Evolutionary conservation across 306 rosid genomes (phyloP).

Genomic region (Benincasa hispida): DNA sequence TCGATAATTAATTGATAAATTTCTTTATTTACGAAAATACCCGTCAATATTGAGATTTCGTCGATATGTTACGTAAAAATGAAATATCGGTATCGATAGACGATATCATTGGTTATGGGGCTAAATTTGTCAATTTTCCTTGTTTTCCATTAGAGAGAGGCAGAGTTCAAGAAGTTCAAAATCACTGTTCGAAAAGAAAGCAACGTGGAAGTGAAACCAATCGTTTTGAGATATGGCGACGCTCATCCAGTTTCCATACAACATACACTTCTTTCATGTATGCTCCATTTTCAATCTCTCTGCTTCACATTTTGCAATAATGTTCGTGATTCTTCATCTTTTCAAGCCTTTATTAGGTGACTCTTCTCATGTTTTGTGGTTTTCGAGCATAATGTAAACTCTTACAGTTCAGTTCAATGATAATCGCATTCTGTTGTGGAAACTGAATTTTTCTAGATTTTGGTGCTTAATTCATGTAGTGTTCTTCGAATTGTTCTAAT

Average conservation of each 20-base stretch:
- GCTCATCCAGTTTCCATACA: constrained; percentile 20
- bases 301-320: background rate
- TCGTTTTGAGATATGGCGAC: constrained; percentile 14
- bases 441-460: background rate
- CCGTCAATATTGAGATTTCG: too few relatives aligned
- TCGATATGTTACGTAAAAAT: too few relatives aligned
- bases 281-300: background rate
- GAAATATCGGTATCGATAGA: too few relatives aligned
- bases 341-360: background rate
- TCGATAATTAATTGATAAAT: too few relatives aligned
- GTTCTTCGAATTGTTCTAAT: background rate
- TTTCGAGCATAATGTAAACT: background rate
- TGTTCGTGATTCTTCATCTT: background rate
- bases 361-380: background rate
- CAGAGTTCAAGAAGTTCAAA: background rate
- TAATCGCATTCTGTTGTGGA: background rate
- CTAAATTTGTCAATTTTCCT: too few relatives aligned
- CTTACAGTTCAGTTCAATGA: background rate
- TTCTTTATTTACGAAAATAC: too few relatives aligned
- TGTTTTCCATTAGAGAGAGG: background rate
- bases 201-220: background rate
- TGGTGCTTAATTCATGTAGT: background rate
- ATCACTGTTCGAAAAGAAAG: background rate
- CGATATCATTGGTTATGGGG: too few relatives aligned
- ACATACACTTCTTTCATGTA: constrained; percentile 17